Percentiles rank a stretch among this genome's conserved stretches.
These are phyloP conservation scores for Arctium lappa DNA, from an alignment of 129 eudicot genomes.

Conservation along the genomic window DNA sequence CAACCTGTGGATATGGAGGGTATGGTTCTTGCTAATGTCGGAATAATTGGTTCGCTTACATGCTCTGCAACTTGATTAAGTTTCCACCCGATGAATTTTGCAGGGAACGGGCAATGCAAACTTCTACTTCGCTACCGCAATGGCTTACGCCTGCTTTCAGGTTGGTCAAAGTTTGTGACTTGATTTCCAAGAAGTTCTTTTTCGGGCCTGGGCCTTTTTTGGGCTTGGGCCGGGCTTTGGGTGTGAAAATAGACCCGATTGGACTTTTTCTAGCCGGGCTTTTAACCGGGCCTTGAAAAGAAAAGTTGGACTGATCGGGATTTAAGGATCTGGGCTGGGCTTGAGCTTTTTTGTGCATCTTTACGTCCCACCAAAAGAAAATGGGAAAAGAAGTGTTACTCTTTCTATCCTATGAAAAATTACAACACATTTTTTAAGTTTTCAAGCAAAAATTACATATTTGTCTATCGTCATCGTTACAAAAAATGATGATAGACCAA, in stretches of 20 bases:
- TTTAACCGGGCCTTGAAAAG: neutral
- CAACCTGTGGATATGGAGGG: slow-evolving; percentile 99
- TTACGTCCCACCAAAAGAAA: neutral
- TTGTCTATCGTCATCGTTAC: no score
- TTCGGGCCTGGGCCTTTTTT: neutral
- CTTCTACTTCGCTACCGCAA: slow-evolving; percentile 94
- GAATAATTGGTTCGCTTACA: neutral
- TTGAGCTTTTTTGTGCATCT: neutral
- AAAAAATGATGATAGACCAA: no score
- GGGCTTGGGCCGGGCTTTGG: neutral
- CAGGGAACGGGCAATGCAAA: slow-evolving; percentile 99
- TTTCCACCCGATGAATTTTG: slow-evolving; percentile 23
- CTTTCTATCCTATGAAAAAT: neutral
- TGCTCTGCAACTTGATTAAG: slow-evolving; percentile 7
- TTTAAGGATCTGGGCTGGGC: neutral
- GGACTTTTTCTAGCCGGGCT: neutral
- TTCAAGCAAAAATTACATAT: no score
- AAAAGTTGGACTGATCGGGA: neutral
- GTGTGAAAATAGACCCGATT: no score
- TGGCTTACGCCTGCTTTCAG: slow-evolving; percentile 98
- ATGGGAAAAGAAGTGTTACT: neutral
- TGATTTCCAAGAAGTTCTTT: neutral
- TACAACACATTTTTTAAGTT: no score
- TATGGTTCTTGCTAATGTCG: slow-evolving; percentile 29
- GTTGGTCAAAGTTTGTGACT: slow-evolving; percentile 32